Base-by-base conservation (phyloP, 2,329 filamentous ascomycete species). In the Arthrobotrys conoides region DNA sequence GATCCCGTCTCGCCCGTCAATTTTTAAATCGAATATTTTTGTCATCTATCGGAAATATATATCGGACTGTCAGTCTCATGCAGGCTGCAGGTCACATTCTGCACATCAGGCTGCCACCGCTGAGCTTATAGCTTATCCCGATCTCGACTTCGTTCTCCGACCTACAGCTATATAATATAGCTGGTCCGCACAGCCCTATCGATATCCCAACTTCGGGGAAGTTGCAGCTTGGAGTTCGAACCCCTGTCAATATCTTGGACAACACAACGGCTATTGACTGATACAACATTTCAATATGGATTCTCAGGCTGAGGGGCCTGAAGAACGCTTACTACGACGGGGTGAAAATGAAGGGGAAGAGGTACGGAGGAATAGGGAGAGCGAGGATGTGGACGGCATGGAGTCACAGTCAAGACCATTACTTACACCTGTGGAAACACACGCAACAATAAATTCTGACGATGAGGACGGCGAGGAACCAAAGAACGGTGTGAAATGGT, bases 401-500 rank as follows among this genome's bases (percentile, higher is more conserved):
- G 73, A 71, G 5, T 44, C 73, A 20, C 67, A 71, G 12, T 53
- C 59, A n/a, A 63, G 41, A 10, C 80, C 80, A 67, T 53, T 79
- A 27, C 76, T 81, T 18, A 27, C 46, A 5, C 5, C 48, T 6
- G 24, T 30, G 20, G 61, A 57, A 48, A 36, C 55, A 16, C 14
- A 48, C n/a, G 14, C 16, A 16, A 30, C 51, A 1, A 41, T 67
- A 2, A 27, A 61, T 41, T 51, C 53, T 16, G 71, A 71, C 36
- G 46, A 72, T 68, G 53, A 71, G 38, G 30, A 63, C 16, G 5
- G 36, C 18, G 59, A 70, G 20, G 57, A 67, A 36, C 51, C 53
- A 41, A 22, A 48, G 14, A 63, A 53, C 57, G 24, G 2, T 51
- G 6, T 59, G 59, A 53, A 79, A 82, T 84, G 80, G 84, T 80